phyloP scores from a whole-genome alignment of 495 filamentous ascomycete genomes.

The Talaromyces thailandensis region DNA sequence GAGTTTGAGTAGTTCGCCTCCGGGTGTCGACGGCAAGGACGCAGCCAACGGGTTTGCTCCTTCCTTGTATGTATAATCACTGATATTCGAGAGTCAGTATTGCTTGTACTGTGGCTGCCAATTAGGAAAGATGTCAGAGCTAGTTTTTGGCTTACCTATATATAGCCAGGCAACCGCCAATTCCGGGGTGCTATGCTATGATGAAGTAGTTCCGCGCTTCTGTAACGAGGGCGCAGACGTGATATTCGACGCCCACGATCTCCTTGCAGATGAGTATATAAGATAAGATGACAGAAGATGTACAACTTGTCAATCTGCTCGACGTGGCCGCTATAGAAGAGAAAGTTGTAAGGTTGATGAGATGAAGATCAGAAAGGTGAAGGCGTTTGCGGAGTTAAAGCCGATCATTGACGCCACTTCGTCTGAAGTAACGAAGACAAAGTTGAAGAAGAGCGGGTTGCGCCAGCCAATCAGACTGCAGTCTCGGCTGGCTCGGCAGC shows the following conservation, averaged over 20 bases:
- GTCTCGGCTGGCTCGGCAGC: not conserved
- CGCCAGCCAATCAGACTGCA: not conserved
- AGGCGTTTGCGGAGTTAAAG: constrained; percentile 2
- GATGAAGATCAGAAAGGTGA: not conserved
- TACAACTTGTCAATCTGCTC: not conserved
- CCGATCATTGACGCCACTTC: not conserved
- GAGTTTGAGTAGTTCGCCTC: not conserved
- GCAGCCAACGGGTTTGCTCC: not conserved
- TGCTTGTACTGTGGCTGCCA: not conserved
- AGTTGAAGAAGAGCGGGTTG: not conserved
- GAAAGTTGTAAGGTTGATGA: not conserved
- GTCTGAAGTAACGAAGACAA: too few relatives aligned
- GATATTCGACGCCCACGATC: not conserved
- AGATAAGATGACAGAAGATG: not conserved
- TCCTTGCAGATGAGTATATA: not conserved
- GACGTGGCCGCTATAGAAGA: not conserved
- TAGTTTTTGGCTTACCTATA: not conserved
- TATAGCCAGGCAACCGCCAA: not conserved
- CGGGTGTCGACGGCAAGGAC: not conserved
- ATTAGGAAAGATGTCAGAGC: not conserved
- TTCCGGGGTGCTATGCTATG: not conserved
- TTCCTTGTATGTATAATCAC: not conserved
- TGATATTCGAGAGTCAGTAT: not conserved
- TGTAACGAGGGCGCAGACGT: not conserved
- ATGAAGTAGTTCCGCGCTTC: not conserved